Percentiles rank a stretch among this genome's conserved stretches.
These are phyloP conservation scores for Brassica rapa DNA, from an alignment of 345 rosid species.

Conservation along the genomic window DNA sequence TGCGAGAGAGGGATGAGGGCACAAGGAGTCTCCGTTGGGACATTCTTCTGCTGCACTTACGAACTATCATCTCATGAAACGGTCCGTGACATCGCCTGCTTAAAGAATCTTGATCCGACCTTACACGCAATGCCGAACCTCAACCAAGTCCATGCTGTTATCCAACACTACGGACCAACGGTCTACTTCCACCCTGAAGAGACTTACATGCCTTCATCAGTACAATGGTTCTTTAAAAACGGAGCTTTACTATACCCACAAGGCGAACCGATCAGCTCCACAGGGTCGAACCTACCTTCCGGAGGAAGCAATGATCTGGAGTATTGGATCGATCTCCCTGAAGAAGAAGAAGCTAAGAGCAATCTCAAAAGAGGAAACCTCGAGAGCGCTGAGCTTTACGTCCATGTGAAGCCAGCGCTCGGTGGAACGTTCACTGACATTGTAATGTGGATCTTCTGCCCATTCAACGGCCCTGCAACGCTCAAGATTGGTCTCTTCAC, in stretches of 20 bases:
- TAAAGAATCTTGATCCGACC: slow-evolving; percentile 64
- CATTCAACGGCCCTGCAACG: slow-evolving; percentile 86
- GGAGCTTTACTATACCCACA: slow-evolving; percentile 64
- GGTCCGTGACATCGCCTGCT: slow-evolving; percentile 58
- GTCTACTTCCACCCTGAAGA: slow-evolving; percentile 93
- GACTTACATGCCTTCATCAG: slow-evolving; percentile 80
- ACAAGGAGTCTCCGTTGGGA: slow-evolving; percentile 79
- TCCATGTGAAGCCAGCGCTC: slow-evolving; percentile 79
- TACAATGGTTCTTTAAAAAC: slow-evolving; percentile 85
- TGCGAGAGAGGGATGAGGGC: slow-evolving; percentile 69
- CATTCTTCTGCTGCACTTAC: slow-evolving; percentile 66
- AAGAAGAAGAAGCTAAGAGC: slow-evolving; percentile 54
- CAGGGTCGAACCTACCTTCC: slow-evolving; percentile 67
- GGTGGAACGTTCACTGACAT: slow-evolving; percentile 94
- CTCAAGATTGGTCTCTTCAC: slow-evolving; percentile 75
- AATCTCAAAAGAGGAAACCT: slow-evolving; percentile 58
- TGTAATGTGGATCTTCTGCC: slow-evolving; percentile 91
- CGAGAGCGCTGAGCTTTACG: slow-evolving; percentile 79
- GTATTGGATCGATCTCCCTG: slow-evolving; percentile 84
- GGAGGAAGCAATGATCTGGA: slow-evolving; percentile 72
- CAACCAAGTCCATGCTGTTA: slow-evolving; percentile 71
- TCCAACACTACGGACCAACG: slow-evolving; percentile 75
- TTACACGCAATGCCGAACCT: slow-evolving; percentile 78
- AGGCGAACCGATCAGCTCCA: slow-evolving; percentile 52
- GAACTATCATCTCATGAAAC: slow-evolving; percentile 41